Percentiles rank a stretch among this genome's conserved stretches.
phyloP scores from a whole-genome alignment of 2,329 filamentous ascomycete species.

The Paracoccidioides brasiliensis region DNA sequence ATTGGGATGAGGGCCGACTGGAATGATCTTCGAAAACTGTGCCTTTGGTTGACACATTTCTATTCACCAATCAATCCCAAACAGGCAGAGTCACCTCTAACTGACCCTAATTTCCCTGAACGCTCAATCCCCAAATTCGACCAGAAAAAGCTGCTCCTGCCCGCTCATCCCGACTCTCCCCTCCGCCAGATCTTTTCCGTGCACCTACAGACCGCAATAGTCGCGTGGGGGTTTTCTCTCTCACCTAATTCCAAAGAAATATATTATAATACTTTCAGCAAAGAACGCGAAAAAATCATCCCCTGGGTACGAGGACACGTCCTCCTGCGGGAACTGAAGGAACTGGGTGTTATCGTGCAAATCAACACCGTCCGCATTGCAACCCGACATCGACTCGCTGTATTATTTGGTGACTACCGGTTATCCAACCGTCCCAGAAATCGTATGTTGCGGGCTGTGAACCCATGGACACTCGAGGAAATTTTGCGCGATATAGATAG shows the following conservation, averaged over 20 bases:
- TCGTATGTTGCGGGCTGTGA: constrained; percentile 23
- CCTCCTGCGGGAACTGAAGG: constrained; percentile 27
- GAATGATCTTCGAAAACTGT: constrained; percentile 38
- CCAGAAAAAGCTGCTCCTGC: constrained; percentile 1
- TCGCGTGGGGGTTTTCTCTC: constrained; percentile 38
- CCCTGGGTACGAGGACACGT: constrained; percentile 29
- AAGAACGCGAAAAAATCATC: constrained; percentile 16
- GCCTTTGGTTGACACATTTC: constrained; percentile 38
- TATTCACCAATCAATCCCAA: constrained; percentile 19
- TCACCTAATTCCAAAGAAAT: constrained; percentile 15
- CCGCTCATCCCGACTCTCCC: constrained; percentile 10
- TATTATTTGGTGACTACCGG: constrained; percentile 23
- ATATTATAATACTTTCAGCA: constrained; percentile 12
- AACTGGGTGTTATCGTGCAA: constrained; percentile 23
- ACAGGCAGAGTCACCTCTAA: not conserved
- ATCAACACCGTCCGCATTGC: constrained; percentile 18
- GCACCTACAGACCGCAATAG: constrained; percentile 34
- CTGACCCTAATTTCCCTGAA: not conserved
- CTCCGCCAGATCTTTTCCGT: constrained; percentile 32
- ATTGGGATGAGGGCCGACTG: constrained; percentile 40
- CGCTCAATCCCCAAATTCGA: not conserved
- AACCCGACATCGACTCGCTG: constrained; percentile 25
- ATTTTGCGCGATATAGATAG: constrained; percentile 22
- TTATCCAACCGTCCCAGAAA: constrained; percentile 23
- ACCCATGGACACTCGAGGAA: constrained; percentile 21